Evolutionary conservation across 257 asterid species (phyloP), one percentile per base, ranked within the genome.

Genomic region (Leptodermis oblonga): DNA sequence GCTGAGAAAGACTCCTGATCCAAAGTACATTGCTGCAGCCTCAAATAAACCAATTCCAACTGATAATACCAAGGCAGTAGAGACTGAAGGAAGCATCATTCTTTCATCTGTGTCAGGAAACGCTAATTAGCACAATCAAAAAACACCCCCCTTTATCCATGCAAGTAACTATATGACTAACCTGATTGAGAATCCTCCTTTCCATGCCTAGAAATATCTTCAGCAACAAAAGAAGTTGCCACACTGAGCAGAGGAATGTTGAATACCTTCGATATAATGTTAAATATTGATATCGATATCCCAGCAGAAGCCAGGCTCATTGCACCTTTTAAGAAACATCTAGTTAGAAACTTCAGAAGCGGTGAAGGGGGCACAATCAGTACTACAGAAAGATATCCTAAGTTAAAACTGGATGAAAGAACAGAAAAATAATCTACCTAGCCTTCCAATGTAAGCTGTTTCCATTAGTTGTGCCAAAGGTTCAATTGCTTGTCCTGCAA

Each of bases 401-500:
- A 4, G 43, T 17, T 30, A 31, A 26, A 60, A 60, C 31, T 20
- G 42, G 20, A 69, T 26, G 49, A 22, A 67, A 28, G 43, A 61
- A 55, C 0, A 4, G 33, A 43, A 36, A 71, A 5, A n/a, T 11
- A 37, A 68, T 67, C 67, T 51, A 82, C 86, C 86, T 72, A 79
- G 54, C 71, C 82, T 71, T 71, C 86, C 84, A 58, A 82, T 74
- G 72, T 82, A 68, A 25, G 86, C 82, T 18, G 84, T 82, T 74
- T 79, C 83, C 83, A 82, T 82, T 17, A 82, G 82, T 71, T 82
- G 83, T 49, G 86, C 78, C 67, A 82, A 33, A 7, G 86, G 86
- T 51, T 82, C 86, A 67, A 82, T 76, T n/a, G 84, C 86, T 69
- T 82, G 86, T 52, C 86, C 86, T 9, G 80, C 80, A 76, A 82